A percentile compares a stretch with the other conserved stretches of the same genome.
Conservation (phyloP, 805 yeast species). For the Spathaspora hagerdaliae region DNA sequence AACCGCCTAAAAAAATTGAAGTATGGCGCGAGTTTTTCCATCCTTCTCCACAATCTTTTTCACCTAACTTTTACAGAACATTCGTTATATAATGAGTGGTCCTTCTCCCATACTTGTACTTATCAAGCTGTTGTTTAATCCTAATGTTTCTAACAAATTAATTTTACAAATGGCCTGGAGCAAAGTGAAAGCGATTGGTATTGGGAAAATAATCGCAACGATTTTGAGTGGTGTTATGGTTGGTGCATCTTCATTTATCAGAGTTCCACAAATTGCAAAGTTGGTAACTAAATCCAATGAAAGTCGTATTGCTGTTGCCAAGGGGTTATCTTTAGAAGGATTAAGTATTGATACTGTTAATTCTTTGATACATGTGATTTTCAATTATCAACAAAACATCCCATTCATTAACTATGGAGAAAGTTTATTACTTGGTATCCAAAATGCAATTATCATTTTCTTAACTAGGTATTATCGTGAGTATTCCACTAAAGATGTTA, state of each 20-base stretch:
- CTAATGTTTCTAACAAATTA: slow-evolving; percentile 36
- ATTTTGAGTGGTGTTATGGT: slow-evolving; percentile 31
- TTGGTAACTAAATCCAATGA: slow-evolving; percentile 19
- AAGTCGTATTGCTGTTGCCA: slow-evolving; percentile 26
- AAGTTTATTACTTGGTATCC: slow-evolving; percentile 33
- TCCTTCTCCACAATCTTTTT: too few relatives aligned
- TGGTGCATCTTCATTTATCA: slow-evolving; percentile 34
- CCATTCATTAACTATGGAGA: slow-evolving; percentile 40
- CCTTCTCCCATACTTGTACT: slow-evolving; percentile 25
- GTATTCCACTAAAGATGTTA: slow-evolving; percentile 10
- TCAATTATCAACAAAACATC: slow-evolving; percentile 30
- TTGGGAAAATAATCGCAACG: slow-evolving; percentile 28
- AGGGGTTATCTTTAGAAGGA: slow-evolving; percentile 34
- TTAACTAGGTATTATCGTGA: slow-evolving; percentile 31
- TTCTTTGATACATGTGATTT: slow-evolving; percentile 36
- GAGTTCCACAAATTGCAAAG: slow-evolving; percentile 39
- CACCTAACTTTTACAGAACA: background rate
- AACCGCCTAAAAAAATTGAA: too few relatives aligned
- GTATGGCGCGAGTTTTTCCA: too few relatives aligned
- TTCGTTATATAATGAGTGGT: slow-evolving; percentile 11
- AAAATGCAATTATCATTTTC: slow-evolving; percentile 33
- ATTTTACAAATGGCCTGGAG: slow-evolving; percentile 34
- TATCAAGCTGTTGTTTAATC: slow-evolving; percentile 32
- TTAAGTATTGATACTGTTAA: slow-evolving; percentile 33
- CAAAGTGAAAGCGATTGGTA: slow-evolving; percentile 31